A percentile compares a stretch with the other conserved stretches of the same genome.
phyloP scores from a whole-genome alignment of 768 basidiomycete species.

The Calvatia gigantea region DNA sequence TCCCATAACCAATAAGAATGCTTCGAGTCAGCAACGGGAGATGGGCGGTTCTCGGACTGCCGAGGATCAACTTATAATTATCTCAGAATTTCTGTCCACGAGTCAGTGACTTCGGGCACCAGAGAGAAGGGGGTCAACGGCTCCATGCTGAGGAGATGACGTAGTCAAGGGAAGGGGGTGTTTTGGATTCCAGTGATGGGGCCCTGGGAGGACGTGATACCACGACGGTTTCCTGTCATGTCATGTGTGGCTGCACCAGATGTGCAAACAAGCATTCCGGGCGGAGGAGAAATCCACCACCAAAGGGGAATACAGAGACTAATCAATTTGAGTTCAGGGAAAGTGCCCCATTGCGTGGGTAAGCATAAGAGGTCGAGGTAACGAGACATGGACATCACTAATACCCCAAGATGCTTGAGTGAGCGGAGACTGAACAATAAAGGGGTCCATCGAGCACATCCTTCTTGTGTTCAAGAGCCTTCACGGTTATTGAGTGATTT shows the following conservation, averaged over 20 bases:
- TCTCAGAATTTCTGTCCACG: no score
- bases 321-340: conserved; percentile 34
- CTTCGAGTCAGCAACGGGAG: no score
- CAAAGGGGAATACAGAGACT: conserved; percentile 41
- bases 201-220: conserved; percentile 22
- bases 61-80: no score
- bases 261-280: conserved; percentile 30
- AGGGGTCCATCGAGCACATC: conserved; percentile 34
- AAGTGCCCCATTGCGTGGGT: conserved; percentile 32
- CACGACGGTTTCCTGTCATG: conserved; percentile 28
- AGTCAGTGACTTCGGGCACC: no score
- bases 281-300: conserved; percentile 37
- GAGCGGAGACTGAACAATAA: conserved; percentile 39
- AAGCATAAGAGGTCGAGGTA: conserved; percentile 37
- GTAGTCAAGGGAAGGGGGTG: conserved; percentile 28
- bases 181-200: conserved; percentile 38
- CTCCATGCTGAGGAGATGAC: no score
- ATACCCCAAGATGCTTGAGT: conserved; percentile 32
- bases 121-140: no score
- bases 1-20: no score
- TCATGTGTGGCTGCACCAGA: conserved; percentile 28
- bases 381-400: conserved; percentile 31
- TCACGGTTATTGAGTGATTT: no score
- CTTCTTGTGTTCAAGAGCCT: no score
- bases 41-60: no score